Conservation (phyloP, 2,329 filamentous ascomycete genomes). For the Anisogramma anomala region DNA sequence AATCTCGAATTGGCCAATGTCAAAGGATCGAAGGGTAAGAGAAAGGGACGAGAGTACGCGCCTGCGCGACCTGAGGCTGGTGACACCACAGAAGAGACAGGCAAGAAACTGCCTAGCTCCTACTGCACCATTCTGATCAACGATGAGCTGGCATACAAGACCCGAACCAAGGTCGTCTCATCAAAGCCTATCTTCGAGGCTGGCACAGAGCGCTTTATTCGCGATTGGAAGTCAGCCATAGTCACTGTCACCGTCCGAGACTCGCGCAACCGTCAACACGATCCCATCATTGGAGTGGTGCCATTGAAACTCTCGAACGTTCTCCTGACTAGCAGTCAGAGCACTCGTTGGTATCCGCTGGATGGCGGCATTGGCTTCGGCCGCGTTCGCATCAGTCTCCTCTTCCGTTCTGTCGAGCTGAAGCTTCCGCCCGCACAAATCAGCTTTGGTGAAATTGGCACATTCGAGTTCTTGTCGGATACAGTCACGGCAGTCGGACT, state of each 20-base stretch:
- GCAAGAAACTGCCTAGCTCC: constrained; percentile 68
- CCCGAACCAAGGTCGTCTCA: constrained; percentile 84
- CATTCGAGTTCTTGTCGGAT: constrained; percentile 74
- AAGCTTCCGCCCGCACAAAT: constrained; percentile 73
- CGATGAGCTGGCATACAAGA: constrained; percentile 81
- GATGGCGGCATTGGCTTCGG: constrained; percentile 91
- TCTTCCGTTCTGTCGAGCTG: constrained; percentile 84
- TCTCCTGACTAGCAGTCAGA: constrained; percentile 75
- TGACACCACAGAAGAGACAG: constrained; percentile 75
- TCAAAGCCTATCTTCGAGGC: constrained; percentile 97
- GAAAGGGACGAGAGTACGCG: constrained; percentile 78
- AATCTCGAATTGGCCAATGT: constrained; percentile 87
- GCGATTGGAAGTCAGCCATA: constrained; percentile 83
- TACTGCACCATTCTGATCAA: constrained; percentile 92
- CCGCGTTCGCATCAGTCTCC: constrained; percentile 72
- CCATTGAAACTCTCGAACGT: constrained; percentile 79
- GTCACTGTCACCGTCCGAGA: constrained; percentile 84
- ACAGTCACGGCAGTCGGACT: constrained; percentile 55
- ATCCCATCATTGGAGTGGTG: constrained; percentile 86
- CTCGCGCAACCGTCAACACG: constrained; percentile 79
- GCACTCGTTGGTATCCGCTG: constrained; percentile 89
- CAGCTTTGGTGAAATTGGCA: constrained; percentile 82
- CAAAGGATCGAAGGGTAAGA: constrained; percentile 70
- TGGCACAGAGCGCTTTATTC: constrained; percentile 82
- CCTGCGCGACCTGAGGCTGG: constrained; percentile 72